These are phyloP conservation scores for Penicillium sp. DNA, from an alignment of 2,329 filamentous ascomycete species.

Conservation along the genomic window DNA sequence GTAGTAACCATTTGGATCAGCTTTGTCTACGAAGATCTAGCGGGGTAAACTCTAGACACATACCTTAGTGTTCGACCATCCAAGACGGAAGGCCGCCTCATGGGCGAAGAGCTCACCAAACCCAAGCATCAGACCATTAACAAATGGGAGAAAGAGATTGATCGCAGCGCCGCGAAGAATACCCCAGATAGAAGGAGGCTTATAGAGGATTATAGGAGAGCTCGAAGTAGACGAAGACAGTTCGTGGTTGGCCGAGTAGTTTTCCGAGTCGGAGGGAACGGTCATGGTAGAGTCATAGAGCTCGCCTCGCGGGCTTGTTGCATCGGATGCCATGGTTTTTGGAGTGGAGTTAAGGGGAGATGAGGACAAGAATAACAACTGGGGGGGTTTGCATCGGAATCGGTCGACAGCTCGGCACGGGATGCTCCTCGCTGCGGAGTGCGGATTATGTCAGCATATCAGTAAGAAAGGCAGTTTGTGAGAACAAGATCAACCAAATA, in stretches of 20 bases:
- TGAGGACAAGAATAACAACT: neutral
- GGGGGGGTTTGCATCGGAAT: neutral
- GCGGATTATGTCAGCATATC: neutral
- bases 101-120: constrained; percentile 97
- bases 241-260: constrained; percentile 46
- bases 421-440: constrained; percentile 7
- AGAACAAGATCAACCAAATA: neutral
- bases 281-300: constrained; percentile 47
- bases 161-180: constrained; percentile 86
- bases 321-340: constrained; percentile 35
- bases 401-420: neutral
- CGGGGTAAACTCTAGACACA: constrained; percentile 21
- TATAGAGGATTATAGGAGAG: constrained; percentile 65
- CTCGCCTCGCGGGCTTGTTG: constrained; percentile 34
- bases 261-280: constrained; percentile 51
- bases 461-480: neutral
- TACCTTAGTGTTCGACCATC: constrained; percentile 95
- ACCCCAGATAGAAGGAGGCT: constrained; percentile 83
- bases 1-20: neutral
- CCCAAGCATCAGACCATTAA: constrained; percentile 97
- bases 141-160: constrained; percentile 90
- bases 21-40: neutral
- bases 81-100: constrained; percentile 87
- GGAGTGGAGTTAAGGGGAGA: neutral
- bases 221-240: constrained; percentile 36